These are phyloP conservation scores for Erodium texanum DNA, from an alignment of 441 rosid species.

Conservation along the genomic window DNA sequence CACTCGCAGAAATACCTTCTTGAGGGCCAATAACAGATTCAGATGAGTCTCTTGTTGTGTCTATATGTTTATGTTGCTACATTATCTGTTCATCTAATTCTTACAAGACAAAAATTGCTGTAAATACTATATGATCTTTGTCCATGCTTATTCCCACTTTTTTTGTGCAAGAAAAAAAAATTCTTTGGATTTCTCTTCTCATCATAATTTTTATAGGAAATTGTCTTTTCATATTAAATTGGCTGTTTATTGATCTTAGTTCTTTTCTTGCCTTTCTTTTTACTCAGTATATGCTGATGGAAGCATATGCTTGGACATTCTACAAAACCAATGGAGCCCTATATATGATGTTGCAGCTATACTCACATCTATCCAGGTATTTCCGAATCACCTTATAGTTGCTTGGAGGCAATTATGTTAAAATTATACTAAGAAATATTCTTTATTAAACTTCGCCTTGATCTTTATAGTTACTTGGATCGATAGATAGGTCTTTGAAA, in stretches of 20 bases:
- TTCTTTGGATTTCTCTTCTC: neutral
- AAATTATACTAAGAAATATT: too few relatives aligned
- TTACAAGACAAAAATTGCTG: neutral
- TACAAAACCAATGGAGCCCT: conserved; percentile 70
- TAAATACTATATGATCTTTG: neutral
- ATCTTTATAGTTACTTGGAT: too few relatives aligned
- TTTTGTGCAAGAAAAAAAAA: neutral
- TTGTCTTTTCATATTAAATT: neutral
- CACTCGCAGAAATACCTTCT: neutral
- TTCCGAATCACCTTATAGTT: neutral
- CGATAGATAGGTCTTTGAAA: too few relatives aligned
- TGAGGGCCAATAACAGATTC: neutral
- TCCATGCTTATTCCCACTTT: neutral
- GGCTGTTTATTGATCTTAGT: neutral
- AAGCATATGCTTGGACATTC: conserved; percentile 56
- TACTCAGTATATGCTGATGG: conserved; percentile 57
- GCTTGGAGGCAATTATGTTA: too few relatives aligned
- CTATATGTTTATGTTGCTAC: neutral
- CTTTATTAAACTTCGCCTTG: too few relatives aligned
- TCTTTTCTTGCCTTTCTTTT: neutral
- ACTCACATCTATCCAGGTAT: conserved; percentile 64
- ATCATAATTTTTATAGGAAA: too few relatives aligned
- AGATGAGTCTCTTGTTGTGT: neutral
- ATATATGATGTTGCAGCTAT: conserved; percentile 54
- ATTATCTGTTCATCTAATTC: neutral